Evolutionary conservation across 768 basidiomycete species (phyloP), one percentile per base, ranked within the genome.

Genomic region (Nidularia pulvinata): DNA sequence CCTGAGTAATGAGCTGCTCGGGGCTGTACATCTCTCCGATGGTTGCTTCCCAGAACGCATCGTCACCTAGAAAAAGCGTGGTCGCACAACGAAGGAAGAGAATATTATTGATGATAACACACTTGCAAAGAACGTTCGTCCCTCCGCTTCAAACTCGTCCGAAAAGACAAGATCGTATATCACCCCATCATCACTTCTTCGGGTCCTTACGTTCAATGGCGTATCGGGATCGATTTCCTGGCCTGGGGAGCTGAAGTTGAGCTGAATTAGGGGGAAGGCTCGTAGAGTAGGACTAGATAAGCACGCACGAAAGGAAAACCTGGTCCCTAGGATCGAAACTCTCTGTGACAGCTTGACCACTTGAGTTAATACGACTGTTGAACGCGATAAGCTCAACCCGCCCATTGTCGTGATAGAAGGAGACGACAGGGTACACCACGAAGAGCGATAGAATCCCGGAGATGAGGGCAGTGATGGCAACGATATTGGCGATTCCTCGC

Each of bases 371-470:
- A 50, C 69, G 64, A 7, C 80, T 79, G 55, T 87, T 89, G 11
- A 79, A 76, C 35, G 81, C 76, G 52, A 86, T 85, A 36, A 78
- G 63, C 51, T 57, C 53, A 34, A 67, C 72, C 25, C 66, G 63
- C 1, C 66, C 62, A 51, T 76, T 65, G 54, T 75, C 65, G 6
- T 59, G 61, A 58, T 75, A 76, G 45, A 76, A 81, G 33, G 57
- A 59, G 35, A 68, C 60, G n/a, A 94, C 77, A 0, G 94, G 94
- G 61, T 89, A 94, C 30, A 83, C 80, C 48, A 90, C 82, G 65
- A 95, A 96, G 3, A 96, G 74, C 19, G 65, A 65, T 51, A 95
- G 65, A 51, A 95, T 68, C 1, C 73, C 78, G 7, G 65, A 22
- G 19, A 89, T 67, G 56, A 95, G 75, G 16, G 86, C 5, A 33